Evolutionary conservation across 768 basidiomycete genomes (phyloP), one percentile per base, ranked within the genome.

Genomic region (Tulasnella sp.): DNA sequence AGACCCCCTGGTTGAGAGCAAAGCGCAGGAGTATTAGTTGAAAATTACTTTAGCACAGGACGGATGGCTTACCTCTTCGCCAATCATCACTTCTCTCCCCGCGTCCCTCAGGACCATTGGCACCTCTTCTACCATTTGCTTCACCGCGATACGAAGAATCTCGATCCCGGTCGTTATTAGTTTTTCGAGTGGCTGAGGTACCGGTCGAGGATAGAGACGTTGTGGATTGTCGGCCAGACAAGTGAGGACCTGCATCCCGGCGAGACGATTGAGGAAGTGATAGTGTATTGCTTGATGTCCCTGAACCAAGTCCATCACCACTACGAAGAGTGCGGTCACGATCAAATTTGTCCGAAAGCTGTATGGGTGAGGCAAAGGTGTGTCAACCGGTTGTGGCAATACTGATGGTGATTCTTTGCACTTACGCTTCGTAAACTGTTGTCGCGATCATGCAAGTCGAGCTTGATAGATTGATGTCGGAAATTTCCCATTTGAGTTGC

Each of bases 401-500:
- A 29, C 1, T 29, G 10, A 51, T 20, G 32, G 24, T 48, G 53
- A 40, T 12, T 28, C n/a, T 25, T 31, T 16, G 22, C 12, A 48
- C 81, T 60, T 58, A 81, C 86, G 68, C 79, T 82, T 54, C 86
- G 78, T 42, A 88, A 70, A 32, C 79, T 70, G 64, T 86, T 83
- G 60, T 83, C 81, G 13, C 83, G 82, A 58, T 86, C 83, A 60
- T 79, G 81, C 57, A 44, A 63, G 72, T 68, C 67, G 40, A 83
- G 37, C 68, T 71, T 13, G 75, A 69, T n/a, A 41, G 47, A 39
- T 58, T 90, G 87, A 60, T 89, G 87, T 62, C 86, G 84, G 65
- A 90, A 90, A 62, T 87, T 88, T 42, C 87, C 87, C 87, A 90
- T 90, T 67, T 89, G 86, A 31, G 87, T 85, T 24, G 85, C 83